These are phyloP conservation scores for Beta lomatogona DNA, from an alignment of 179 eudicot species.

Conservation along the genomic window DNA sequence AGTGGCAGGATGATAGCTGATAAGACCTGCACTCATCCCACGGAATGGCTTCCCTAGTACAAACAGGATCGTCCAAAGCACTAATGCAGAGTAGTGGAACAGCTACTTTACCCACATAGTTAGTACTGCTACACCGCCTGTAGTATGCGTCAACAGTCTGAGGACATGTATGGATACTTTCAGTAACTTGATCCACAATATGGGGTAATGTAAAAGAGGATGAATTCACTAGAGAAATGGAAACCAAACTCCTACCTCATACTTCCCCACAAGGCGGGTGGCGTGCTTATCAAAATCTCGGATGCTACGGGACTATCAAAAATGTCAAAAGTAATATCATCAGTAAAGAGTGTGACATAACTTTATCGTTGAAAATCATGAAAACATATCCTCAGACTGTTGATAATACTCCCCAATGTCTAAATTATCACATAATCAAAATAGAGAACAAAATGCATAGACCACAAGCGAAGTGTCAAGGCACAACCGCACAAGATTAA, in stretches of 20 bases:
- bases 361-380: not conserved
- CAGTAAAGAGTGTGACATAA: slow-evolving; percentile 16
- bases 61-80: slow-evolving; percentile 93
- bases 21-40: slow-evolving; percentile 96
- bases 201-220: not conserved
- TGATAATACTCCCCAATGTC: not conserved
- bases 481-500: not conserved
- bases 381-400: not conserved
- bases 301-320: slow-evolving; percentile 74
- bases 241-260: slow-evolving; percentile 53
- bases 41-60: slow-evolving; percentile 95
- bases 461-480: not conserved
- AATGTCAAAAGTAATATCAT: slow-evolving; percentile 16
- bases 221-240: slow-evolving; percentile 20
- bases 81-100: slow-evolving; percentile 92
- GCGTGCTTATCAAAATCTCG: slow-evolving; percentile 94
- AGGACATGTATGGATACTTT: slow-evolving; percentile 24
- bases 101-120: slow-evolving; percentile 65
- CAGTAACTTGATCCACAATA: slow-evolving; percentile 21
- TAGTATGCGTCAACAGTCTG: slow-evolving; percentile 96
- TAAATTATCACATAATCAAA: not conserved
- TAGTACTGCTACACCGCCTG: slow-evolving; percentile 73
- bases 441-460: slow-evolving; percentile 3
- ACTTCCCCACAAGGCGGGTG: slow-evolving; percentile 83
- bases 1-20: not conserved